Evolutionary conservation across 2,329 filamentous ascomycete species (phyloP), one percentile per base, ranked within the genome.

Genomic region (Pyricularia pennisetigena): DNA sequence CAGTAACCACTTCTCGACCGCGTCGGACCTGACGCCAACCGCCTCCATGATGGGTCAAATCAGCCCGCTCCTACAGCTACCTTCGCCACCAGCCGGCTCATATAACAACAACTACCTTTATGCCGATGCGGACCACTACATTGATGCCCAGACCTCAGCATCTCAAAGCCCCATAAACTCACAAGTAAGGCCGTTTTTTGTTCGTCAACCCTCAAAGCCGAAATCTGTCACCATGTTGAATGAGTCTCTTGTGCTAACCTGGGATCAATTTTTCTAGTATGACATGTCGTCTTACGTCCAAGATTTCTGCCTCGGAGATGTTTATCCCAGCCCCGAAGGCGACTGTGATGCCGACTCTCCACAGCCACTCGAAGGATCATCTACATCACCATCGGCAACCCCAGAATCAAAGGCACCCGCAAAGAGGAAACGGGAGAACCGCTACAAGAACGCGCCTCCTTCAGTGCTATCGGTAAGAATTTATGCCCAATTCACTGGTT

Each of bases 391-490:
- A 20, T 61, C 57, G 8, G 23, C 57, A 6, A 24, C 57, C 24
- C 57, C 24, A 12, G 57, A 61, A 7, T 4, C 57, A 61, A 82
- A 82, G 71, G 73, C 78, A 0, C 76, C 78, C 4, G 74, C 79
- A 49, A 83, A 83, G 74, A 77, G 81, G 68, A 84, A 82, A 73
- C 78, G 82, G 26, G 82, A 83, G 71, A 84, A 83, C 74, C 77
- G 82, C 65, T 85, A 85, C 71, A 83, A 84, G 73, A 83, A 85
- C 68, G 82, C 82, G 0, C 80, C 82, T 1, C 81, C 81, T 0
- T 80, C 81, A 5, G 82, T 84, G 14, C 75, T 84, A 68, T 82
- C 79, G 68, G 82, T 83, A 78, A 75, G 81, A 49, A 57, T 1
- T 30, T 3, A 49, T 29, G 20, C 26, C 7, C 23, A 6, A 24